Evolutionary conservation across 768 basidiomycete genomes (phyloP), one percentile per base, ranked within the genome.

Genomic region (Lactifluus pinguis): DNA sequence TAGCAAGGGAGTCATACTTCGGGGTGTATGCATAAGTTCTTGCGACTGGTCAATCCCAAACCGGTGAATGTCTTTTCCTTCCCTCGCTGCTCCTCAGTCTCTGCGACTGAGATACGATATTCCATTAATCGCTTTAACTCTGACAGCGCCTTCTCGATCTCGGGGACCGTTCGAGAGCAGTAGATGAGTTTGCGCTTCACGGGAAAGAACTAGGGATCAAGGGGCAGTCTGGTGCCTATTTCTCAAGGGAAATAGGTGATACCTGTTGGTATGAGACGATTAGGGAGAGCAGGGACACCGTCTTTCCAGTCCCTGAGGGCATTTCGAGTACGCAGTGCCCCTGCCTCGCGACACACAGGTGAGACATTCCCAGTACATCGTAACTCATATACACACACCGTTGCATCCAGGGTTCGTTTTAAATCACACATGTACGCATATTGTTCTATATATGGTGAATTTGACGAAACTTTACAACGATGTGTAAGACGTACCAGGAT

Each of bases 291-390:
- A 99, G 77, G 11, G 94, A 98, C 29, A 99, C 97, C 0, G 97
- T 99, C 77, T 99, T 99, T 25, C 97, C 97, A 21, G 97, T 99
- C 15, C 97, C 97, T 11, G 97, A 98, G 63, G 97, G 97, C 97
- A 99, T 99, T 77, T 99, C 97, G 41, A 99, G 81, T n/a, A 98
- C 92, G 72, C 97, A 98, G 67, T 99, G 97, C 53, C 97, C 97
- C 94, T 98, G 69, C 41, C 67, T 45, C 57, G 19, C 34, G 34
- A 38, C 30, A 36, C 25, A 48, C 25, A 44, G 57, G 54, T 60
- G 55, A 48, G 25, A 44, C 30, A 34, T 34, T 14, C 49, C 42
- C 25, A 61, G 41, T 47, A 42, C 38, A 60, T 49, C n/a, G 15
- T 32, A 60, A 42, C 3, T 7, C 10, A 47, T 34, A 52, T n/a